Evolutionary conservation across 78 protist genomes (phyloP).

Genomic region (Acrasis kona): DNA sequence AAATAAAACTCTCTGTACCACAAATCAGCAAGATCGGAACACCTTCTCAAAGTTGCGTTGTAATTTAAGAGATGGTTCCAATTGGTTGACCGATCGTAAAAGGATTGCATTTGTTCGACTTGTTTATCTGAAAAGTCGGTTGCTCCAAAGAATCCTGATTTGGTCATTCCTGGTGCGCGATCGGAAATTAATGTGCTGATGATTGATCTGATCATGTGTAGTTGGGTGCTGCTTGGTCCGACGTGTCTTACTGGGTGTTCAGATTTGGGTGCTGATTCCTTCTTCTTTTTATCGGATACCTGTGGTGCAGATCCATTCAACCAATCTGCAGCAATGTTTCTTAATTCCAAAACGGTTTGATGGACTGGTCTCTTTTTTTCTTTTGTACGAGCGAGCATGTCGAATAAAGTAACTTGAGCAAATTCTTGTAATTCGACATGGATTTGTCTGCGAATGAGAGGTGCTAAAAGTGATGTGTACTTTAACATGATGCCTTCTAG

Average conservation of each 20-base stretch:
- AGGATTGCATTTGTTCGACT: neutral
- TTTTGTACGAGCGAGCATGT: constrained; percentile 43
- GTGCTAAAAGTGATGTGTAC: constrained; percentile 22
- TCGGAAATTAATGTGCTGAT: neutral
- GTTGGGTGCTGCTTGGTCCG: neutral
- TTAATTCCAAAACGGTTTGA: neutral
- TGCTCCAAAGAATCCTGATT: constrained; percentile 2
- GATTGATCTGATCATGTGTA: neutral
- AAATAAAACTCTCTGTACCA: constrained; percentile 82
- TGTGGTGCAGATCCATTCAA: neutral
- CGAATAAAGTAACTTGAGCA: constrained; percentile 40
- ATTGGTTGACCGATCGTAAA: neutral
- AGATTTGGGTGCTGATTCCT: neutral
- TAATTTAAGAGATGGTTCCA: neutral
- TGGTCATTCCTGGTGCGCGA: neutral
- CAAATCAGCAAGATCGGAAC: constrained; percentile 65
- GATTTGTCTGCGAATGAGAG: constrained; percentile 18
- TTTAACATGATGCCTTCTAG: constrained; percentile 20
- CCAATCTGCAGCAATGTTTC: neutral
- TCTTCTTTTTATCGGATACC: neutral
- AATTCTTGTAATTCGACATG: constrained; percentile 56
- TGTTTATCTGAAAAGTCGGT: neutral
- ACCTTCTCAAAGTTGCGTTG: constrained; percentile 9
- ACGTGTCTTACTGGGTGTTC: neutral
- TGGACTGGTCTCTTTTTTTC: constrained; percentile 23